Evolutionary conservation across 2,329 filamentous ascomycete species (phyloP), one percentile per base, ranked within the genome.

Genomic region (Aureobasidium musti): DNA sequence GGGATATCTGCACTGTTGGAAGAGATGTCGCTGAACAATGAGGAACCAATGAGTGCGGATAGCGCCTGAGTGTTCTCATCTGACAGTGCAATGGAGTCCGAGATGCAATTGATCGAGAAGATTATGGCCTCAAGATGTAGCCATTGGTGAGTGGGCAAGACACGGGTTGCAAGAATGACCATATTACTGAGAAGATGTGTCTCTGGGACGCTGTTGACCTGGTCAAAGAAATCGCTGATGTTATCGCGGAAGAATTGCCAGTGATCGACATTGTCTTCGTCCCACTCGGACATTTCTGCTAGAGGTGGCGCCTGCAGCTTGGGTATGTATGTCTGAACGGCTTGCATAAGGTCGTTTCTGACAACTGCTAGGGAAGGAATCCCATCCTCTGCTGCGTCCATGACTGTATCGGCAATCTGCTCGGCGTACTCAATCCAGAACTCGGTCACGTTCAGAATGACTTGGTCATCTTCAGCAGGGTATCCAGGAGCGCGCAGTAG

Each of bases 401-500:
- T 37, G 11, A 81, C 73, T 87, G 89, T 68, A 82, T 85, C 80
- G 87, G 80, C 82, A 14, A 86, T 85, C 61, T 74, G 73, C 76
- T 92, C 91, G 6, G 91, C 86, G 74, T 89, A 92, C 0, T 86
- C 88, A 21, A 86, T 89, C 91, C 91, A 95, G 74, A 95, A 94
- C 72, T 95, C 91, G 17, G 94, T 82, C 0, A 88, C 86, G 1
- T 87, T 85, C 0, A 90, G 85, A 65, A 91, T 92, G 13, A 92
- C 86, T 69, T 86, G 87, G 72, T 95, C 90, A 65, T 94, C 90
- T 4, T 84, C 84, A 1, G 88, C 87, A 1, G 89, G 86, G 71
- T 86, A 84, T 1, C 91, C 90, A 14, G 86, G 81, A 14, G 87
- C 84, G 23, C 37, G 13, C 19, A 67, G 14, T 4, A 63, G 14